Evolutionary conservation across 306 rosid genomes (phyloP).

Genomic region (Cicer cuneatum): DNA sequence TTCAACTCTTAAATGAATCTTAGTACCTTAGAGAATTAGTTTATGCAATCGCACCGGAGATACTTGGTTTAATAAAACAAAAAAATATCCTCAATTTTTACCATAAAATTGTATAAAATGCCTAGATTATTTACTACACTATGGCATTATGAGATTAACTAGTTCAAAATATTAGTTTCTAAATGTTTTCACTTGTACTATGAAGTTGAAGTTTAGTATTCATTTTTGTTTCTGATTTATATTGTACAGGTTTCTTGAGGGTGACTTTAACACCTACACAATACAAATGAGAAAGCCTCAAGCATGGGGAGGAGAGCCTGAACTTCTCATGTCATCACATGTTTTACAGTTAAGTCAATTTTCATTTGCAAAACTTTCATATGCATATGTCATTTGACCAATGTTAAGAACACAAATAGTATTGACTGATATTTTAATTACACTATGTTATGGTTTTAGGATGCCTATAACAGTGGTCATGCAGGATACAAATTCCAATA

Average conservation of each 20-base stretch:
- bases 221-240: neutral
- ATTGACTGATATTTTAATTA: slow-evolving; percentile 27
- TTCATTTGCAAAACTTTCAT: slow-evolving; percentile 20
- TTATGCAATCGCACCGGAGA: no score
- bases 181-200: neutral
- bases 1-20: no score
- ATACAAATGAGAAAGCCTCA: slow-evolving; percentile 74
- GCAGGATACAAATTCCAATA: slow-evolving; percentile 56
- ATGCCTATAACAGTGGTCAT: slow-evolving; percentile 81
- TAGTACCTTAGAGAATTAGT: no score
- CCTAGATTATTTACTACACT: no score
- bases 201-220: neutral
- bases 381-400: neutral
- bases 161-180: neutral
- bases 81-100: neutral
- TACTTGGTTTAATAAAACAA: no score
- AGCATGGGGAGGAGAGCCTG: slow-evolving; percentile 92
- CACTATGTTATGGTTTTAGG: slow-evolving; percentile 57
- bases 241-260: slow-evolving; percentile 76
- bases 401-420: neutral
- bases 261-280: slow-evolving; percentile 73
- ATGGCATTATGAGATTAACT: no score
- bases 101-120: no score
- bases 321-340: slow-evolving; percentile 85
- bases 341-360: slow-evolving; percentile 63